A percentile compares a stretch with the other conserved stretches of the same genome.
Evolutionary conservation across 345 rosid genomes (phyloP).

Genomic region (Heritiera littoralis): DNA sequence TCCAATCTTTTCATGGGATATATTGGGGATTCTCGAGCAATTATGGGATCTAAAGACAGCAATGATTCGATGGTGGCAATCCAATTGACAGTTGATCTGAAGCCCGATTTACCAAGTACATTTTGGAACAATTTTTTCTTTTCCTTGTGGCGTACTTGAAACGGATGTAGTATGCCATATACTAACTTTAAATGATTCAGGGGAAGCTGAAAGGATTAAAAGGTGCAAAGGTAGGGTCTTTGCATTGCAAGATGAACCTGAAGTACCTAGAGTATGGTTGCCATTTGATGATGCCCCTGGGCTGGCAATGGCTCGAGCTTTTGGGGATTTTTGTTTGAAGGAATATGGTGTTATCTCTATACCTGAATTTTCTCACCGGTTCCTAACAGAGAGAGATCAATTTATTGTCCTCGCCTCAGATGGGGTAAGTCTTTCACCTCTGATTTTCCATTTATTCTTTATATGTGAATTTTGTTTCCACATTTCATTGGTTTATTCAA

Average conservation of each 20-base stretch:
- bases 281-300: slow-evolving; percentile 99
- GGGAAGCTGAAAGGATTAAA: slow-evolving; percentile 96
- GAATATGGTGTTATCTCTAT: slow-evolving; percentile 96
- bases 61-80: slow-evolving; percentile 76
- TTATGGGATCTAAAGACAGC: slow-evolving; percentile 85
- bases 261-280: slow-evolving; percentile 96
- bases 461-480: background rate
- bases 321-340: slow-evolving; percentile 98
- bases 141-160: background rate
- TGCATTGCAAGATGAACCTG: slow-evolving; percentile 99
- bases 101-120: slow-evolving; percentile 98
- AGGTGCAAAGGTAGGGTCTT: slow-evolving; percentile 96
- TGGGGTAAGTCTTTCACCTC: slow-evolving; percentile 60
- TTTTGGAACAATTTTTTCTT: slow-evolving; percentile 12
- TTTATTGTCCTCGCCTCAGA: slow-evolving; percentile 98
- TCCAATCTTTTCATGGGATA: slow-evolving; percentile 90
- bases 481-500: background rate
- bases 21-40: slow-evolving; percentile 97
- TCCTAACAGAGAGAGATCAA: slow-evolving; percentile 84
- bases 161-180: slow-evolving; percentile 12
- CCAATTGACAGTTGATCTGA: slow-evolving; percentile 94
- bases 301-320: slow-evolving; percentile 98
- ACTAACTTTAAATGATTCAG: slow-evolving; percentile 38
- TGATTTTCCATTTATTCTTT: background rate
- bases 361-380: slow-evolving; percentile 88